A percentile compares a stretch with the other conserved stretches of the same genome.
These are phyloP conservation scores for Camellia sinensis DNA, from an alignment of 148 eudicot species.

Conservation along the genomic window DNA sequence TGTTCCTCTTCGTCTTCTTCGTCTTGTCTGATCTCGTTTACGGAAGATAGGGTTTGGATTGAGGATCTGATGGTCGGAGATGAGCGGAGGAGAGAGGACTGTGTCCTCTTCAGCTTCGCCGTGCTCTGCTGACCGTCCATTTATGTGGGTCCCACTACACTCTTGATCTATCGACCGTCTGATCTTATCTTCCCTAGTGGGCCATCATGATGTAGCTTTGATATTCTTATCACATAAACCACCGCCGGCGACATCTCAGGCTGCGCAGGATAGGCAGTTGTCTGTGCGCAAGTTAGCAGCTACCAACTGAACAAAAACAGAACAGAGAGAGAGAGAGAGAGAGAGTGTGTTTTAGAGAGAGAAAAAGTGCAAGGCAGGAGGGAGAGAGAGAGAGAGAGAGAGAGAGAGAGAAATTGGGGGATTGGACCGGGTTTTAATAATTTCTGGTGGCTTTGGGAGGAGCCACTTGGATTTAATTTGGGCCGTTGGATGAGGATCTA, in stretches of 20 bases:
- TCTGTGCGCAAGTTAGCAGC: conserved; percentile 22
- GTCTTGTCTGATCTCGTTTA: conserved; percentile 34
- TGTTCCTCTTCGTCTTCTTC: conserved; percentile 41
- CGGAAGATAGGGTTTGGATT: conserved; percentile 55
- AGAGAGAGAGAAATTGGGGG: neutral
- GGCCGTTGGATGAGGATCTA: conserved; percentile 37
- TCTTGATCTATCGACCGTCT: conserved; percentile 2
- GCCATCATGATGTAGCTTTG: conserved; percentile 35
- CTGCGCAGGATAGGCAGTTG: conserved; percentile 30
- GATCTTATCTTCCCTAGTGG: conserved; percentile 18
- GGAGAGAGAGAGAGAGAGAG: neutral
- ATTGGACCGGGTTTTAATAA: conserved; percentile 24
- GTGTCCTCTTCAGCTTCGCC: conserved; percentile 66
- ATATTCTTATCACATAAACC: conserved; percentile 21
- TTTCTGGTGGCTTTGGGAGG: conserved; percentile 13
- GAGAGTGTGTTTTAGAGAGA: neutral
- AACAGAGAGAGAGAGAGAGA: conserved; percentile 1
- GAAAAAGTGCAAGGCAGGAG: neutral
- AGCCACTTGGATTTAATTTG: conserved; percentile 26
- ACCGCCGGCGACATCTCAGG: conserved; percentile 33
- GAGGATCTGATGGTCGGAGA: conserved; percentile 84
- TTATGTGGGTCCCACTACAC: neutral
- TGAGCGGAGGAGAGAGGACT: conserved; percentile 86
- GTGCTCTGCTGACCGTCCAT: conserved; percentile 58
- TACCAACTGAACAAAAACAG: neutral